phyloP scores from a whole-genome alignment of 495 filamentous ascomycete genomes.

The Baudoinia panamericana region DNA sequence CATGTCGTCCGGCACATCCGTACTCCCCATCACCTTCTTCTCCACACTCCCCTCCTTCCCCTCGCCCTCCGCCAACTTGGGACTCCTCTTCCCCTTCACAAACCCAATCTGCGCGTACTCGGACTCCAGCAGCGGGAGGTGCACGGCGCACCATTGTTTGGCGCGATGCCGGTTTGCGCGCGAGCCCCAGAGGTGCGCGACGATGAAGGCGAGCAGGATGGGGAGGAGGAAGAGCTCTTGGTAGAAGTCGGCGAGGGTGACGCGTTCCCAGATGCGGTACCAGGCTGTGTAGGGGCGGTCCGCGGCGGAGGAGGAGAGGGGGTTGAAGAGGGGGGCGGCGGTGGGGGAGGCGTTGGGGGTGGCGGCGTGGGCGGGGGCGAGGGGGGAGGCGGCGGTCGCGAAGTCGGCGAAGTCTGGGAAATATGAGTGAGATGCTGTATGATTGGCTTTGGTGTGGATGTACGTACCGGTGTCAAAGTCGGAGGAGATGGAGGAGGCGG shows the following conservation, averaged over 20 bases:
- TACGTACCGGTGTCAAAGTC: conserved; percentile 18
- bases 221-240: conserved; percentile 71
- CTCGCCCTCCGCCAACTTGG: neutral
- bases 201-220: conserved; percentile 56
- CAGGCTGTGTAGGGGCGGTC: conserved; percentile 69
- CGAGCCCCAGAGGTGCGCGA: conserved; percentile 72
- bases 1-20: conserved; percentile 42
- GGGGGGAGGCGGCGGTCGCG: conserved; percentile 29
- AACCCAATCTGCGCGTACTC: conserved; percentile 92
- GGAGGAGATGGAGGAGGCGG: conserved; percentile 16
- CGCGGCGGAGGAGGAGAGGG: conserved; percentile 1
- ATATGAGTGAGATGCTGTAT: conserved; percentile 3
- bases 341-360: conserved; percentile 36
- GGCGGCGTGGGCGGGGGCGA: conserved; percentile 32
- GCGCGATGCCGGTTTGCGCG: conserved; percentile 67
- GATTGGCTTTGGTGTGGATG: neutral
- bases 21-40: conserved; percentile 19
- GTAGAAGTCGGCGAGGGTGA: conserved; percentile 66
- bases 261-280: conserved; percentile 92
- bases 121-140: conserved; percentile 53
- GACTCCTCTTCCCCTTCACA: conserved; percentile 32
- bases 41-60: conserved; percentile 27
- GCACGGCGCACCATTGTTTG: conserved; percentile 63
- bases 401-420: conserved; percentile 39
- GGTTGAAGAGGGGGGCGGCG: conserved; percentile 30